These are phyloP conservation scores for Apiospora saccharicola DNA, from an alignment of 2,329 filamentous ascomycete species.

Conservation along the genomic window DNA sequence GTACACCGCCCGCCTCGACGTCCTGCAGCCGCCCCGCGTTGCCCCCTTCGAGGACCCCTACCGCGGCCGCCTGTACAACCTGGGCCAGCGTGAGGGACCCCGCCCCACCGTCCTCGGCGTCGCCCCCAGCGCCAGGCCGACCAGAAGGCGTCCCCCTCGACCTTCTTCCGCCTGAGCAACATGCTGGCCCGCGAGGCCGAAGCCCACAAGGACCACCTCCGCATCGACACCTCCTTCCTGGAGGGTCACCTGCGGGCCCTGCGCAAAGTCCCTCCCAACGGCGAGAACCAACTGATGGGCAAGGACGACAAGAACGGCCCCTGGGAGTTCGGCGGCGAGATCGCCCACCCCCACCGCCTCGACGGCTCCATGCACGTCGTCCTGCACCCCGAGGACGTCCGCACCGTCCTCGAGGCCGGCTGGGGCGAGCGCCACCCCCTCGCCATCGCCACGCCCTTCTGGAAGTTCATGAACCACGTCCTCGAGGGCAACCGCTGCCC, in stretches of 20 bases:
- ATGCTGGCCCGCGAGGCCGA: conserved; percentile 16
- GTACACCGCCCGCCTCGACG: conserved; percentile 22
- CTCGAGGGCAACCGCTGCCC: conserved; percentile 17
- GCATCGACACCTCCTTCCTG: conserved; percentile 24
- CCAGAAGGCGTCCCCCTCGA: conserved; percentile 28
- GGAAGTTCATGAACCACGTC: conserved; percentile 20
- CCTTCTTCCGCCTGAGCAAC: conserved; percentile 9
- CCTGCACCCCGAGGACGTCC: conserved; percentile 63
- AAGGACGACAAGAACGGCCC: not conserved
- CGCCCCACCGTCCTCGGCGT: conserved; percentile 26
- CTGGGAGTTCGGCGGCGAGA: conserved; percentile 26
- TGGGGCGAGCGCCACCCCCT: conserved; percentile 63
- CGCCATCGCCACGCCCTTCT: conserved; percentile 8
- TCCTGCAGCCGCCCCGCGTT: conserved; percentile 24
- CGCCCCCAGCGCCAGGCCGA: conserved; percentile 28
- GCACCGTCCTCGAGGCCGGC: conserved; percentile 58
- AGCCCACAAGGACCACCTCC: not conserved
- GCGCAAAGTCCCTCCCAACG: not conserved
- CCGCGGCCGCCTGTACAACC: conserved; percentile 25
- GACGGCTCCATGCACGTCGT: conserved; percentile 60
- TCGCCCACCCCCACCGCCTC: conserved; percentile 43
- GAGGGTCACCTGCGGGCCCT: conserved; percentile 24
- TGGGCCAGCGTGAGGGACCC: conserved; percentile 23
- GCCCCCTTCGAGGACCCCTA: conserved; percentile 24
- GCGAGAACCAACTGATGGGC: not conserved